A percentile compares a stretch with the other conserved stretches of the same genome.
phyloP scores from a whole-genome alignment of 139 green algal genomes.

The Chlamydomonas schloesseri region DNA sequence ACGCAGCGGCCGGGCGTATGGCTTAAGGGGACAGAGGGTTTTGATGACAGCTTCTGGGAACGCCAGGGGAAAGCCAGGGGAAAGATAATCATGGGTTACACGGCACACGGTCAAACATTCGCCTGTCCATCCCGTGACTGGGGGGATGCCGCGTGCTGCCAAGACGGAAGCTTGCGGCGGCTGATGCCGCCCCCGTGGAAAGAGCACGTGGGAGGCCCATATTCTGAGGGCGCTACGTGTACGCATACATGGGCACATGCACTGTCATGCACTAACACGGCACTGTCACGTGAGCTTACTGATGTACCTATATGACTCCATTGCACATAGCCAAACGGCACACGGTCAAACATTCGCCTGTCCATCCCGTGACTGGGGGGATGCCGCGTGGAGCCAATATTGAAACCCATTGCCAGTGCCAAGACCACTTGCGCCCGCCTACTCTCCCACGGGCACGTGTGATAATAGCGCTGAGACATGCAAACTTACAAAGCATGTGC shows the following conservation, averaged over 20 bases:
- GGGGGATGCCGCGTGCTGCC: constrained; percentile 18
- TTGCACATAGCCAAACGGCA: background rate
- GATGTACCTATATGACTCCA: no score
- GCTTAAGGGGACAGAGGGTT: no score
- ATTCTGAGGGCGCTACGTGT: no score
- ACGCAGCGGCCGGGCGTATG: no score
- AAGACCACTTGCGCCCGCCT: constrained; percentile 28
- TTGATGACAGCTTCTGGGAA: no score
- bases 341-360: constrained; percentile 10
- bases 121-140: constrained; percentile 23
- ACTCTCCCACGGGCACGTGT: constrained; percentile 3
- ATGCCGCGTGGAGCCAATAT: constrained; percentile 18
- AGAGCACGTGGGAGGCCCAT: background rate
- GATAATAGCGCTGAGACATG: constrained; percentile 39
- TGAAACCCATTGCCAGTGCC: background rate
- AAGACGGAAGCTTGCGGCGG: background rate
- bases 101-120: constrained; percentile 32
- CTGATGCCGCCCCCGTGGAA: background rate
- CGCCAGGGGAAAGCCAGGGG: no score
- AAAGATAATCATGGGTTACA: no score
- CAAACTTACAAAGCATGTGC: background rate
- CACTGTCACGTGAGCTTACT: no score
- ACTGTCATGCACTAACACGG: no score
- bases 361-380: background rate
- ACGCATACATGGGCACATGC: no score